Evolutionary conservation across 768 basidiomycete genomes (phyloP).

Genomic region (Boletales sp.): DNA sequence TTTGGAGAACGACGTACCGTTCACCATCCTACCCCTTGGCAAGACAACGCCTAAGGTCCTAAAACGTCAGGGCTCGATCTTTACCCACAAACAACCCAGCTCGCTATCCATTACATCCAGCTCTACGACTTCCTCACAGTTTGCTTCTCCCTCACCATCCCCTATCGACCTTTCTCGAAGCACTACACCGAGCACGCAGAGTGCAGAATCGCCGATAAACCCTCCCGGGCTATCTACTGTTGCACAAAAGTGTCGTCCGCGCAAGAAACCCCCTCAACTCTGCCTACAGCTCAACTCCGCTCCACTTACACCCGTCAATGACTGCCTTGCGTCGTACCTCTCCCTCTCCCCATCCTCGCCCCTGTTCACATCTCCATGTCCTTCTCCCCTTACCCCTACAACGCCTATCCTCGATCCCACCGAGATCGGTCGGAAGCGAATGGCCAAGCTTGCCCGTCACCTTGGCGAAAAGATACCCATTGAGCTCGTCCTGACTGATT

Average conservation of each 20-base stretch:
- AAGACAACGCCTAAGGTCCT: slow-evolving; percentile 15
- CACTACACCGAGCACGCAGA: not conserved
- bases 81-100: slow-evolving; percentile 18
- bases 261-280: slow-evolving; percentile 18
- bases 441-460: slow-evolving; percentile 56
- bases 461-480: slow-evolving; percentile 58
- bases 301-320: slow-evolving; percentile 11
- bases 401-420: slow-evolving; percentile 26
- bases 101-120: slow-evolving; percentile 21
- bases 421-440: slow-evolving; percentile 42
- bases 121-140: slow-evolving; percentile 11
- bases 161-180: slow-evolving; percentile 11
- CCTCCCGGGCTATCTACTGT: slow-evolving; percentile 19
- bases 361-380: slow-evolving; percentile 7
- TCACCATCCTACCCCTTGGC: slow-evolving; percentile 21
- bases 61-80: slow-evolving; percentile 33
- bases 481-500: slow-evolving; percentile 44
- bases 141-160: slow-evolving; percentile 16
- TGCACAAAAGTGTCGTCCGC: slow-evolving; percentile 7
- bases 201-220: slow-evolving; percentile 6
- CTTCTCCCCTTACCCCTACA: slow-evolving; percentile 17
- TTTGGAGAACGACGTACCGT: slow-evolving; percentile 24
- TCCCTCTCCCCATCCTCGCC: slow-evolving; percentile 12
- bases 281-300: slow-evolving; percentile 20
- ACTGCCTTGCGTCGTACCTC: slow-evolving; percentile 1